These are phyloP conservation scores for Plantago elongata DNA, from an alignment of 257 asterid species.

Conservation along the genomic window DNA sequence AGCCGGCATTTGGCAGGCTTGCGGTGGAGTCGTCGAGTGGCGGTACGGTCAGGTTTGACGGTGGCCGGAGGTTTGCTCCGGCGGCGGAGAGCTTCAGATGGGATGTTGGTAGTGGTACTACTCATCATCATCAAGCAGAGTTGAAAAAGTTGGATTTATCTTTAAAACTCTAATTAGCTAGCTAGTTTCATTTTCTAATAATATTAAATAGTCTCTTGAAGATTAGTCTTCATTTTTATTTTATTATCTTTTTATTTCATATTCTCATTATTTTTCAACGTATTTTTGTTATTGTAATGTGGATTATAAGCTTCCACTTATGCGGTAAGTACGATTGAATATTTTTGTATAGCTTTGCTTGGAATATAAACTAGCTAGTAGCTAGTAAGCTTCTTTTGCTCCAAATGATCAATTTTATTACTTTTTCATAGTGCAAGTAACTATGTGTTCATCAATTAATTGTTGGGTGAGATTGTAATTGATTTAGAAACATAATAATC, in stretches of 20 bases:
- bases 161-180: slow-evolving; percentile 47
- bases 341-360: too few relatives aligned
- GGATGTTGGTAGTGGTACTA: slow-evolving; percentile 17
- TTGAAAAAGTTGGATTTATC: slow-evolving; percentile 66
- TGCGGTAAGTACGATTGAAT: too few relatives aligned
- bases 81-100: slow-evolving; percentile 40
- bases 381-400: not conserved
- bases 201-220: not conserved
- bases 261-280: too few relatives aligned
- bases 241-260: not conserved
- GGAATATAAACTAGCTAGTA: too few relatives aligned
- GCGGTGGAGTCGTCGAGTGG: slow-evolving; percentile 36
- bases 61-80: slow-evolving; percentile 32
- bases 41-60: slow-evolving; percentile 48
- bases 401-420: not conserved
- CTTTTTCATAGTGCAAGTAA: not conserved
- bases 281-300: too few relatives aligned
- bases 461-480: not conserved
- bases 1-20: slow-evolving; percentile 45
- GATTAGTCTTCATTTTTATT: not conserved
- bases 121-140: slow-evolving; percentile 39
- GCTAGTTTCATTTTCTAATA: not conserved
- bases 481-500: too few relatives aligned
- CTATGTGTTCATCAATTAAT: not conserved
- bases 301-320: too few relatives aligned